Conservation (phyloP, 352 stramenopile genomes). For the Pythium myriotylum region DNA sequence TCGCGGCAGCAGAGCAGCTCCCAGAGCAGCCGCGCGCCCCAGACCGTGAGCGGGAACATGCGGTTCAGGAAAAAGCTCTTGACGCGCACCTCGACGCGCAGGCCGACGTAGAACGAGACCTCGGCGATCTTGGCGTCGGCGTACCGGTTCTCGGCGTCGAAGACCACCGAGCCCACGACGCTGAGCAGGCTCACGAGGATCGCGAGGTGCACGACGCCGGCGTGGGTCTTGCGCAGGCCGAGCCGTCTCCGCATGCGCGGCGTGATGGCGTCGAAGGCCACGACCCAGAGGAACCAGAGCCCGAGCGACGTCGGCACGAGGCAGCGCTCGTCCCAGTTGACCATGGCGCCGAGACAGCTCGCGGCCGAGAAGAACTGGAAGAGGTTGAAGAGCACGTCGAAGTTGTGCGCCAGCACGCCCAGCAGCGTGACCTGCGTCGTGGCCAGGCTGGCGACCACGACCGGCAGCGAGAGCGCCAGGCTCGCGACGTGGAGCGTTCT, state of each 20-base stretch:
- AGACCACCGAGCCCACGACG: slow-evolving; percentile 3
- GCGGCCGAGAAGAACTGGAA: background rate
- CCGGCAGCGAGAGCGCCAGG: background rate
- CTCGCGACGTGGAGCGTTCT: background rate
- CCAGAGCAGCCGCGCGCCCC: slow-evolving; percentile 16
- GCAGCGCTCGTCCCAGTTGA: slow-evolving; percentile 13
- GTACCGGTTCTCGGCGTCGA: slow-evolving; percentile 15
- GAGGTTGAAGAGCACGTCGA: slow-evolving; percentile 14
- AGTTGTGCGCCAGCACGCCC: slow-evolving; percentile 1
- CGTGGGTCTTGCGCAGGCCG: slow-evolving; percentile 5
- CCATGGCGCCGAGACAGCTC: slow-evolving; percentile 7
- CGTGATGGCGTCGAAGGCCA: slow-evolving; percentile 13
- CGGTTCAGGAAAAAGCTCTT: slow-evolving; percentile 22
- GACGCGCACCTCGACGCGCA: background rate
- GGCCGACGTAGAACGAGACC: background rate
- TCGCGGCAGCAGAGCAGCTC: slow-evolving; percentile 13
- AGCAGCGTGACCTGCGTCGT: slow-evolving; percentile 10
- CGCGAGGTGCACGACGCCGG: background rate
- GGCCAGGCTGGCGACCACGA: background rate
- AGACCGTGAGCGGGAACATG: slow-evolving; percentile 15
- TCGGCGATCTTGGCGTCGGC: slow-evolving; percentile 3
- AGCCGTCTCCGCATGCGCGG: slow-evolving; percentile 1
- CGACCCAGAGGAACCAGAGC: slow-evolving; percentile 7
- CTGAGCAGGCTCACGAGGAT: background rate
- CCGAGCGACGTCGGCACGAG: background rate